Evolutionary conservation across 2,329 filamentous ascomycete species (phyloP), one percentile per base, ranked within the genome.

Genomic region (Alternaria triticimaculans): DNA sequence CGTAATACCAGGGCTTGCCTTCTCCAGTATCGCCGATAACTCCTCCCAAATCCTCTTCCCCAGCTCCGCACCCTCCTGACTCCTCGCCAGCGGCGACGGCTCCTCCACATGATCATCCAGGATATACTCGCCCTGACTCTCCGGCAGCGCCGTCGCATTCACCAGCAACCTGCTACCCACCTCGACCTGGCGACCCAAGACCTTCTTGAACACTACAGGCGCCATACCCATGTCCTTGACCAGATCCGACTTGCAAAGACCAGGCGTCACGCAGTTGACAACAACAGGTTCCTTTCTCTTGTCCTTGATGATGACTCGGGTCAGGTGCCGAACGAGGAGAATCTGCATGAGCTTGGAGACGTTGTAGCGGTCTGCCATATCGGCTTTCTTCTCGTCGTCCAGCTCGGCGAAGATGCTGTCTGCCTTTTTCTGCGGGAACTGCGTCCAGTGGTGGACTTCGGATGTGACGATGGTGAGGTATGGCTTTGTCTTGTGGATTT

Each of bases 121-220:
- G 23, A 82, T 58, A 50, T 81, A 82, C 62, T 77, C 67, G 1
- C 80, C 80, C 6, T 66, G 76, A 53, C 77, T 73, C 5, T 57
- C 43, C 0, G 77, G 77, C 21, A 58, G 64, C 26, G 71, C 51
- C 7, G 72, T 78, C 1, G 75, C 79, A 62, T 78, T 66, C 1
- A 82, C 79, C 21, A 82, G 63, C 2, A 76, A 81, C n/a, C 80
- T 64, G 6, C 69, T 70, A 0, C 81, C 81, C 8, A 79, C 78
- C 62, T 82, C 80, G 0, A 76, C 76, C 6, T 72, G 77, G 5
- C 80, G 66, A 4, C 73, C 78, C n/a, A 75, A 58, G 11, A 69
- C 20, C 14, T 57, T 20, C 55, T 66, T 65, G 21, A 72, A 43
- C 9, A 68, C 30, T 9, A 55, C 45, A 3, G 70, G 37, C 4